phyloP scores from a whole-genome alignment of 225 moss, liverwort and hornwort genomes.

The Straminergon stramineum region DNA sequence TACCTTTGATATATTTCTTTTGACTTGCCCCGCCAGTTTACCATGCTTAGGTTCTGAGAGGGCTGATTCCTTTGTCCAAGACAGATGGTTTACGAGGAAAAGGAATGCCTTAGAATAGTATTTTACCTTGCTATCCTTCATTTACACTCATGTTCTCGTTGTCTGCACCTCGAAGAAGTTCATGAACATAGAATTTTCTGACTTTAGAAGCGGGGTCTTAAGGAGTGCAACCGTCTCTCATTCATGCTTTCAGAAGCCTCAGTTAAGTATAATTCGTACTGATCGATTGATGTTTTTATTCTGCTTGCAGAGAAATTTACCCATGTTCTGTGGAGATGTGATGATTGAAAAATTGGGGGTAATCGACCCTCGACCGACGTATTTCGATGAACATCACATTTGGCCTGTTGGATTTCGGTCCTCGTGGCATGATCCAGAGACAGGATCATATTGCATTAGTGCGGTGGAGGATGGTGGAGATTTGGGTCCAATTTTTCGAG shows the following conservation, averaged over 20 bases:
- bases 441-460: constrained; percentile 84
- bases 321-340: constrained; percentile 67
- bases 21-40: background rate
- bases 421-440: constrained; percentile 80
- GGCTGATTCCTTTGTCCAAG: background rate
- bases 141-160: background rate
- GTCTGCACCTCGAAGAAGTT: background rate
- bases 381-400: constrained; percentile 47
- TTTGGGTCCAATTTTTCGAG: constrained; percentile 62
- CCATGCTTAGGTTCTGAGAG: background rate
- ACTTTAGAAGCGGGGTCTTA: background rate
- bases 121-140: background rate
- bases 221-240: background rate
- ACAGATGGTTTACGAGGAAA: background rate
- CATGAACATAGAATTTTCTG: background rate
- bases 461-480: constrained; percentile 68
- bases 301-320: constrained; percentile 44
- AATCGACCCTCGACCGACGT: constrained; percentile 49
- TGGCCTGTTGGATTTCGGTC: constrained; percentile 78
- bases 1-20: background rate
- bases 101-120: background rate
- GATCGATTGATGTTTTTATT: background rate
- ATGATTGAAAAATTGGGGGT: constrained; percentile 65
- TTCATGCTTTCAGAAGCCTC: background rate
- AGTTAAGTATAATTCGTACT: background rate